Evolutionary conservation across 2,329 filamentous ascomycete genomes (phyloP).

Genomic region (Mollisiaceae sp.): DNA sequence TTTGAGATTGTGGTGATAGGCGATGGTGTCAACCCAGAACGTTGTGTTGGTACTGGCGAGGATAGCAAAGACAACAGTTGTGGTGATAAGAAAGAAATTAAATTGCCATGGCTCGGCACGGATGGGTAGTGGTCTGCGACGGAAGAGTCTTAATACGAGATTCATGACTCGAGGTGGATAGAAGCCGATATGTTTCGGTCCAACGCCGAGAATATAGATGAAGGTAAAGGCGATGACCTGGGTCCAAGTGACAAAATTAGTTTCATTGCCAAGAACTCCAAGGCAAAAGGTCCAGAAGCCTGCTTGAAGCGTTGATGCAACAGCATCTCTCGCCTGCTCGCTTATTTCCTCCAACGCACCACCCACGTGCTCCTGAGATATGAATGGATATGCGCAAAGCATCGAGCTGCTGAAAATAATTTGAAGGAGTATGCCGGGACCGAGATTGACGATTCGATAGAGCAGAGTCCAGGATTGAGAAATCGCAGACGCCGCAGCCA

Average conservation of each 20-base stretch:
- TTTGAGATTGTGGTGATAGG: slow-evolving; percentile 30
- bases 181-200: slow-evolving; percentile 37
- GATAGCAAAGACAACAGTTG: slow-evolving; percentile 32
- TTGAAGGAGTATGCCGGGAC: slow-evolving; percentile 33
- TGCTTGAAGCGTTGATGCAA: slow-evolving; percentile 35
- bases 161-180: slow-evolving; percentile 36
- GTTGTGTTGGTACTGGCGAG: slow-evolving; percentile 31
- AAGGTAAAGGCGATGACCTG: slow-evolving; percentile 36
- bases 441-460: slow-evolving; percentile 28
- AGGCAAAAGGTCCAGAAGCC: slow-evolving; percentile 32
- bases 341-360: slow-evolving; percentile 34
- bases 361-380: slow-evolving; percentile 30
- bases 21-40: slow-evolving; percentile 37
- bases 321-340: slow-evolving; percentile 26
- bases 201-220: slow-evolving; percentile 36
- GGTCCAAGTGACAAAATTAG: slow-evolving; percentile 34
- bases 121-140: slow-evolving; percentile 29
- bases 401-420: slow-evolving; percentile 34
- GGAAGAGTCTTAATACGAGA: slow-evolving; percentile 26
- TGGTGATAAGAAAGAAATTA: slow-evolving; percentile 28
- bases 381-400: slow-evolving; percentile 36
- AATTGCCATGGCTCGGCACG: slow-evolving; percentile 34
- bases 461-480: slow-evolving; percentile 31
- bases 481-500: slow-evolving; percentile 27
- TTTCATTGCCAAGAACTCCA: slow-evolving; percentile 32